phyloP scores from a whole-genome alignment of 805 yeast genomes.

The Myxozyma neotropica region DNA sequence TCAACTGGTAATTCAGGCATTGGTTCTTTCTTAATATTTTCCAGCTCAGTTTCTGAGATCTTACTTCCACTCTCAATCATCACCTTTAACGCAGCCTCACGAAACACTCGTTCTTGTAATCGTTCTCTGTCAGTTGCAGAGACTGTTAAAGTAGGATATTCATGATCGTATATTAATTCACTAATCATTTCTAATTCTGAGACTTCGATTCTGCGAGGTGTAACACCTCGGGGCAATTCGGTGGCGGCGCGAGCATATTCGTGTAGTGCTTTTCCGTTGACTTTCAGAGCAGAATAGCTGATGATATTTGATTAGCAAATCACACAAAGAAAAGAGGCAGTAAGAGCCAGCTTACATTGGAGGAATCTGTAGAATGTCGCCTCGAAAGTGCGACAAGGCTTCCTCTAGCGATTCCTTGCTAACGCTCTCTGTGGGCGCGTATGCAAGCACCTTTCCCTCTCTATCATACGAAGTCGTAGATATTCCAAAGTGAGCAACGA shows the following conservation, averaged over 20 bases:
- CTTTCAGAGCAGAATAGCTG: slow-evolving; percentile 78
- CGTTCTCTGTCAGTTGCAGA: slow-evolving; percentile 44
- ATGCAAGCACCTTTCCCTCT: slow-evolving; percentile 77
- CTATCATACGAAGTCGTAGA: slow-evolving; percentile 93
- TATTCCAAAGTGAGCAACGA: slow-evolving; percentile 83
- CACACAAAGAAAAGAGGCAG: neutral
- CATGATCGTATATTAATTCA: slow-evolving; percentile 60
- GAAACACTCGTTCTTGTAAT: slow-evolving; percentile 51
- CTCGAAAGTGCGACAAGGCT: slow-evolving; percentile 68
- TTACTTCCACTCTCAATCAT: slow-evolving; percentile 14
- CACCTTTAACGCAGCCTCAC: slow-evolving; percentile 19
- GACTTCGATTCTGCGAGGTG: slow-evolving; percentile 70
- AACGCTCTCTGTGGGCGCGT: slow-evolving; percentile 59
- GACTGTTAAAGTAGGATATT: slow-evolving; percentile 47
- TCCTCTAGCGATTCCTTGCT: slow-evolving; percentile 54
- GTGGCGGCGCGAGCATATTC: slow-evolving; percentile 89
- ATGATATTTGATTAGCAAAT: no score
- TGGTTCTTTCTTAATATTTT: neutral
- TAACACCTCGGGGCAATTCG: slow-evolving; percentile 82
- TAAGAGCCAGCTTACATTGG: slow-evolving; percentile 58
- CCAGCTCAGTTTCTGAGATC: slow-evolving; percentile 21
- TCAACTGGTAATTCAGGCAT: slow-evolving; percentile 10
- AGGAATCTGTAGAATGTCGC: slow-evolving; percentile 83
- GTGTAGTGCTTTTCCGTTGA: slow-evolving; percentile 91
- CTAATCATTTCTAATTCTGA: slow-evolving; percentile 53